Conservation (phyloP, 305 asterid genomes). For the Fraxinus velutina region DNA sequence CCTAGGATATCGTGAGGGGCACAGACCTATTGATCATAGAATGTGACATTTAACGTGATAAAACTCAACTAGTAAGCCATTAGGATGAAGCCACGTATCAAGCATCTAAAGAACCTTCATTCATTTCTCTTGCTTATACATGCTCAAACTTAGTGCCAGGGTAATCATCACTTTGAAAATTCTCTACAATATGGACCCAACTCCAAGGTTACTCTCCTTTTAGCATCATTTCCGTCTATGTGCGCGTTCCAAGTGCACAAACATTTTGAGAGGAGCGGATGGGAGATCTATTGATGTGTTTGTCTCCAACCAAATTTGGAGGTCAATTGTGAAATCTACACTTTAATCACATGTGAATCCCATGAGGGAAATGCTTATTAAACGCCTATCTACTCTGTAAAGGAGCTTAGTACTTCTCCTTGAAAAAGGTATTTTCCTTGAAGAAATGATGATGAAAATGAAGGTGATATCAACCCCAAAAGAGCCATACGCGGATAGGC, state of each 20-base stretch:
- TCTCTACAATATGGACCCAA: no score
- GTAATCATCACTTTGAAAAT: not conserved
- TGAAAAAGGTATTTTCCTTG: not conserved
- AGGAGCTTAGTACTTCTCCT: not conserved
- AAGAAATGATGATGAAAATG: not conserved
- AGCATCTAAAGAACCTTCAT: no score
- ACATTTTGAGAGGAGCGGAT: not conserved
- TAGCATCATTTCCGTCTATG: not conserved
- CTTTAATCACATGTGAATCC: not conserved
- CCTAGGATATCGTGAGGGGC: no score
- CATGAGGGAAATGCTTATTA: not conserved
- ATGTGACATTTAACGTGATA: not conserved
- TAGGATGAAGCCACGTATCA: not conserved
- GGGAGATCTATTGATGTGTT: not conserved
- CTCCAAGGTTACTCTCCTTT: not conserved
- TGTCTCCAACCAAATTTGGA: not conserved
- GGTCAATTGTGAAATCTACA: not conserved
- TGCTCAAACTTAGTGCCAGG: not conserved
- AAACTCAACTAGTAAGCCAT: no score
- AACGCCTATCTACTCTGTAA: not conserved
- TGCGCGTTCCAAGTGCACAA: not conserved
- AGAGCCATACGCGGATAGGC: not conserved
- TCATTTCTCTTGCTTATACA: not conserved
- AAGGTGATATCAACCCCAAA: not conserved
- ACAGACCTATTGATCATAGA: no score